A percentile compares a stretch with the other conserved stretches of the same genome.
Evolutionary conservation across 768 basidiomycete genomes (phyloP).

Genomic region (Austroboletus eburneus): DNA sequence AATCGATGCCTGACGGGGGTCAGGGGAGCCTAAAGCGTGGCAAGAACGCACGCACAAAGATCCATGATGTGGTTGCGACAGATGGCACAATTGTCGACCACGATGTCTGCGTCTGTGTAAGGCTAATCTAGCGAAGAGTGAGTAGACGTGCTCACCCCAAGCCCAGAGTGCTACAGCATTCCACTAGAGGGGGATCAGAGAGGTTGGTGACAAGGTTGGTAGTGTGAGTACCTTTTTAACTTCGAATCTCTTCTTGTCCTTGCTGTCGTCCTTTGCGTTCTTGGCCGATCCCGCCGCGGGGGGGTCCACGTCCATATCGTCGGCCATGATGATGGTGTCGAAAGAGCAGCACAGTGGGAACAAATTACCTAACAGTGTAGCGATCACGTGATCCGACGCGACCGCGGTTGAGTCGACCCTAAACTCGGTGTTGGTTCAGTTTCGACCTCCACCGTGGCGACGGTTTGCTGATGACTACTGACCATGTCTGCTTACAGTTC

Average conservation of each 20-base stretch:
- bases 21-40: not conserved
- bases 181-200: slow-evolving; percentile 58
- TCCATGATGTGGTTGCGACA: slow-evolving; percentile 99
- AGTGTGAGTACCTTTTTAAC: slow-evolving; percentile 85
- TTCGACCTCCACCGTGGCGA: slow-evolving; percentile 28
- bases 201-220: not conserved
- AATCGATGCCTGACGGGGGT: slow-evolving; percentile 81
- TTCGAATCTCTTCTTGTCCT: slow-evolving; percentile 86
- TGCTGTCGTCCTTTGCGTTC: slow-evolving; percentile 50
- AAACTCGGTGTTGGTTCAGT: slow-evolving; percentile 30
- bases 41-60: slow-evolving; percentile 63
- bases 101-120: slow-evolving; percentile 65
- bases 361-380: slow-evolving; percentile 13
- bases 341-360: too few relatives aligned
- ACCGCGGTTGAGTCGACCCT: slow-evolving; percentile 39
- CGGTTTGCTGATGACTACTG: slow-evolving; percentile 24
- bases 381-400: slow-evolving; percentile 37
- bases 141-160: slow-evolving; percentile 64
- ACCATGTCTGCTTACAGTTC: slow-evolving; percentile 39
- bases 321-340: slow-evolving; percentile 41
- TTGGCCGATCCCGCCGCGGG: slow-evolving; percentile 35
- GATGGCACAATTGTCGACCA: slow-evolving; percentile 99
- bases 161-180: slow-evolving; percentile 98
- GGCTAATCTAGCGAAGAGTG: not conserved
- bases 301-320: slow-evolving; percentile 70